phyloP scores from a whole-genome alignment of 371 early-diverging fungal species.

The Mucor irregularis region DNA sequence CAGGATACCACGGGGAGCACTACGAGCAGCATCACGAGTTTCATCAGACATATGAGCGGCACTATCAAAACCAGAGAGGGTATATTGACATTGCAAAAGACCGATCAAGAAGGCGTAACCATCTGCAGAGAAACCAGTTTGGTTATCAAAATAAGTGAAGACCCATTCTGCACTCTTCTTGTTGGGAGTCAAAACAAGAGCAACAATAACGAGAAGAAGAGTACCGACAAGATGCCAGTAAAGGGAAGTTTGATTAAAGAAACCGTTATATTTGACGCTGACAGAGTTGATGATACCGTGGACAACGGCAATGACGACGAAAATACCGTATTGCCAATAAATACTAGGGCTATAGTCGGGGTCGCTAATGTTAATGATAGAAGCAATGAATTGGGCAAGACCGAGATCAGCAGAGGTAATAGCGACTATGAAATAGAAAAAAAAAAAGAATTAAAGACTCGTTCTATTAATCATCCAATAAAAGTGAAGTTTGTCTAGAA shows the following conservation, averaged over 20 bases:
- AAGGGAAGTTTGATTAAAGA: conserved; percentile 57
- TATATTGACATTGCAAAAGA: conserved; percentile 52
- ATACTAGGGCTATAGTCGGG: conserved; percentile 37
- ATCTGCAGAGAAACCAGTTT: conserved; percentile 42
- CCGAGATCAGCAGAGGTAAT: conserved; percentile 57
- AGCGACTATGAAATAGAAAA: conserved; percentile 26
- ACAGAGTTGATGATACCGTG: conserved; percentile 63
- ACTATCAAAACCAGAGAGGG: conserved; percentile 71
- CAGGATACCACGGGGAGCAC: conserved; percentile 68
- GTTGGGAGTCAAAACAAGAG: conserved; percentile 52
- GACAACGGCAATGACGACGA: conserved; percentile 47
- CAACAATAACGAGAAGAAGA: conserved; percentile 54
- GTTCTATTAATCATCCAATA: not conserved
- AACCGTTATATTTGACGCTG: conserved; percentile 50
- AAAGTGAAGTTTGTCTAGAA: not conserved
- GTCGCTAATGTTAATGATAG: conserved; percentile 42
- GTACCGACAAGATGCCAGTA: conserved; percentile 66
- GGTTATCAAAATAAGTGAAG: conserved; percentile 46
- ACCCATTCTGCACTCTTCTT: conserved; percentile 48
- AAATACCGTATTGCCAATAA: conserved; percentile 45
- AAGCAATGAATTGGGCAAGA: conserved; percentile 51
- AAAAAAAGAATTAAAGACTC: not conserved
- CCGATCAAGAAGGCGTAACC: conserved; percentile 51
- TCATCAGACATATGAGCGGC: conserved; percentile 81
- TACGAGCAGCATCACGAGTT: conserved; percentile 63